Evolutionary conservation across 768 basidiomycete species (phyloP).

Genomic region (Kwoniella mangroviensis): DNA sequence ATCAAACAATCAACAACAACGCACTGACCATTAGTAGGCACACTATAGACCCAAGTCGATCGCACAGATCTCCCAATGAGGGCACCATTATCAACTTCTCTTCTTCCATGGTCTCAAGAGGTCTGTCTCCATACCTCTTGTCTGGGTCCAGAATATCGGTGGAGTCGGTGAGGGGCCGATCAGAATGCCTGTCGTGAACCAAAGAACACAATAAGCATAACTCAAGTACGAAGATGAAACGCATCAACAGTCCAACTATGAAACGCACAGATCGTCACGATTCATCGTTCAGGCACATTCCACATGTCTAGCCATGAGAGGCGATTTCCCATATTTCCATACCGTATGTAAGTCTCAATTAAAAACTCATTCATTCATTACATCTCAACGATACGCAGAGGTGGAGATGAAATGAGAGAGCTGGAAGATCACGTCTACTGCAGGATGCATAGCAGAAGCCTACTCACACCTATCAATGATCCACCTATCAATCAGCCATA

Average conservation of each 20-base stretch:
- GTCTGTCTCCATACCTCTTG: too few species aligned
- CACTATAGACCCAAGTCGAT: neutral
- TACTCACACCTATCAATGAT: neutral
- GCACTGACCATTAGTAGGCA: conserved; percentile 3
- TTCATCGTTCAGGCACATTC: neutral
- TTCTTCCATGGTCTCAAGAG: too few species aligned
- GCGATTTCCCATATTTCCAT: neutral
- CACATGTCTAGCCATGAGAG: neutral
- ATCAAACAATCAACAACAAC: conserved; percentile 5
- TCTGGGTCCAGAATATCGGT: too few species aligned
- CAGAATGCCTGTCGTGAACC: too few species aligned
- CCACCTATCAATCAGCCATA: neutral
- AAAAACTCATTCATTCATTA: too few species aligned
- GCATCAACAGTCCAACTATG: neutral
- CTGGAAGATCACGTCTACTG: too few species aligned
- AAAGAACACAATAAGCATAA: too few species aligned
- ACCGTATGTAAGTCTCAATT: neutral
- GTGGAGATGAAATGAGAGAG: too few species aligned
- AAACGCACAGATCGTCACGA: neutral
- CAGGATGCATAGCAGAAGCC: too few species aligned
- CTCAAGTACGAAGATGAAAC: neutral
- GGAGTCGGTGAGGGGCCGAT: too few species aligned
- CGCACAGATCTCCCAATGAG: neutral
- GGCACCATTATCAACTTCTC: too few species aligned
- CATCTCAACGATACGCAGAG: too few species aligned